Conservation (phyloP, 208 protist genomes). For the Wallacemonas sp. region DNA sequence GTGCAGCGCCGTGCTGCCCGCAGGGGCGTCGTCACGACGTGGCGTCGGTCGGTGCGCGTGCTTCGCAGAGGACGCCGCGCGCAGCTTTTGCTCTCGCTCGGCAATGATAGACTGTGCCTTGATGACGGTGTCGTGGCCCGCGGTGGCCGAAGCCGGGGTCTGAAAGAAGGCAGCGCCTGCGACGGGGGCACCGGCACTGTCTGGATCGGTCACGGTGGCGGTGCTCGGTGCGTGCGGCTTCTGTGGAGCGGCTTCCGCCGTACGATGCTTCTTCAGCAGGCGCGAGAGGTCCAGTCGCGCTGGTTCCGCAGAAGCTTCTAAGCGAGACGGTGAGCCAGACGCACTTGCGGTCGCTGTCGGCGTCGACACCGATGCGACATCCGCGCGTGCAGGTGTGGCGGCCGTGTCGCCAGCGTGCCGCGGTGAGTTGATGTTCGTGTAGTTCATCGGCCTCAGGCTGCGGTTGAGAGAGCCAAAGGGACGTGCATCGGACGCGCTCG, state of each 20-base stretch:
- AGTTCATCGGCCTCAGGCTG: constrained; percentile 25
- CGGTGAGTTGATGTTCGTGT: constrained; percentile 31
- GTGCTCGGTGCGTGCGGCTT: no score
- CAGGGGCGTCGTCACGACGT: neutral
- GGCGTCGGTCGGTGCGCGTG: neutral
- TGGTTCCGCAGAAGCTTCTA: neutral
- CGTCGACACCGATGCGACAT: no score
- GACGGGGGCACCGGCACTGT: neutral
- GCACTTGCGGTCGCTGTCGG: no score
- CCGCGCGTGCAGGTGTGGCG: neutral
- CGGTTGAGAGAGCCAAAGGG: constrained; percentile 55
- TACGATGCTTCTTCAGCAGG: constrained; percentile 1
- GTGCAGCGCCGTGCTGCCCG: constrained; percentile 8
- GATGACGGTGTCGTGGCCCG: constrained; percentile 17
- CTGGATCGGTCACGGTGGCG: neutral
- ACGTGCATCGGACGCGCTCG: constrained; percentile 49
- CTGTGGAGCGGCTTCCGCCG: no score
- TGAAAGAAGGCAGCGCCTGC: neutral
- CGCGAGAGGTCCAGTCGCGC: constrained; percentile 16
- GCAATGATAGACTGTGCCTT: constrained; percentile 36
- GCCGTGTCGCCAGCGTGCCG: neutral
- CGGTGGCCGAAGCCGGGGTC: neutral
- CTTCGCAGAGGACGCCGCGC: neutral
- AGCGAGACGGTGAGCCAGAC: no score
- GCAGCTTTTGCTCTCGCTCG: neutral